Conservation (phyloP, 2,329 filamentous ascomycete genomes). For the Colletotrichum sp. region DNA sequence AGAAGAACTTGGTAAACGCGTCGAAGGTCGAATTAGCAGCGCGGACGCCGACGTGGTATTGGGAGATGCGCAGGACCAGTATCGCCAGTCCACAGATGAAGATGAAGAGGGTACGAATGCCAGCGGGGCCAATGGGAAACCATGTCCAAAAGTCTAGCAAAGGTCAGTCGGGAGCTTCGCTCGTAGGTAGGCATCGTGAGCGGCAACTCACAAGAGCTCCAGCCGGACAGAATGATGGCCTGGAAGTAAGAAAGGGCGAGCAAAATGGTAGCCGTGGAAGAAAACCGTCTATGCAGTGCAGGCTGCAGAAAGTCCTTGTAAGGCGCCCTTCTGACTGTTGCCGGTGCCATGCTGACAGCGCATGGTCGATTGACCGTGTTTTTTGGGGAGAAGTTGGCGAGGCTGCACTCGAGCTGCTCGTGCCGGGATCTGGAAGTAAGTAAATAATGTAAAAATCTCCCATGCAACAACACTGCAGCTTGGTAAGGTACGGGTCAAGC, state of each 20-base stretch:
- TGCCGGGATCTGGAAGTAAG: conserved; percentile 27
- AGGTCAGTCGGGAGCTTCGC: conserved; percentile 4
- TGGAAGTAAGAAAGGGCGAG: conserved; percentile 76
- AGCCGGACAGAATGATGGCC: conserved; percentile 72
- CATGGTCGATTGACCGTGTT: conserved; percentile 45
- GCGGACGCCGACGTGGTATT: conserved; percentile 77
- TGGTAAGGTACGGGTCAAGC: background rate
- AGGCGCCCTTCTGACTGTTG: conserved; percentile 60
- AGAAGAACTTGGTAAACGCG: conserved; percentile 63
- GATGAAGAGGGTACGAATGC: conserved; percentile 75
- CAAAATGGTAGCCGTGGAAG: conserved; percentile 74
- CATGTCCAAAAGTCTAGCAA: conserved; percentile 78
- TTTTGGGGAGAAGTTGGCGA: conserved; percentile 24
- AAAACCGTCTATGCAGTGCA: conserved; percentile 85
- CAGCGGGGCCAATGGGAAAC: conserved; percentile 81
- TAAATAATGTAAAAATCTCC: conserved; percentile 24
- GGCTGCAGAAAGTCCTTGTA: conserved; percentile 94
- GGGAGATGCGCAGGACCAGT: conserved; percentile 84
- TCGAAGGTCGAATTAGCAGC: conserved; percentile 73
- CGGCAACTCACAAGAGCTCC: conserved; percentile 67
- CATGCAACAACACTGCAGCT: conserved; percentile 15
- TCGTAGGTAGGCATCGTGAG: background rate
- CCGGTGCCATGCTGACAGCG: conserved; percentile 55
- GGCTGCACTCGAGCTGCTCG: conserved; percentile 19
- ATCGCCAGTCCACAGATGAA: conserved; percentile 79